Evolutionary conservation across 2,329 filamentous ascomycete species (phyloP).

Genomic region (Aspergillus eucalypticola): DNA sequence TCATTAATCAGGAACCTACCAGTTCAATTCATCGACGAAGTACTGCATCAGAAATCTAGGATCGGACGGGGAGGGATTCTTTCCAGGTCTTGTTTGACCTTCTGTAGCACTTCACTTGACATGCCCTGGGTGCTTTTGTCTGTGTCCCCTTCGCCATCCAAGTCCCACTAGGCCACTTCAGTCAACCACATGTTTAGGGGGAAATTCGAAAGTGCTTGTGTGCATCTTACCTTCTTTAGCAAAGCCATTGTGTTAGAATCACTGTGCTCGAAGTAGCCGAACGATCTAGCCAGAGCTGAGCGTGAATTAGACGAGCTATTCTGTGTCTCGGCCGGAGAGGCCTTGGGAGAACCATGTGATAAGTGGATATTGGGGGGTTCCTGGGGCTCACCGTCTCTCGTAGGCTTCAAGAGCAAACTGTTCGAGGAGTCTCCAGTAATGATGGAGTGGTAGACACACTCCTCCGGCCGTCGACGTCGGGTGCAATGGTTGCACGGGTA

Average conservation of each 20-base stretch:
- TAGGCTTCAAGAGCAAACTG: no score
- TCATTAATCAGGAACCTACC: no score
- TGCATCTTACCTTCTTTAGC: background rate
- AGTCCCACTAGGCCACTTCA: no score
- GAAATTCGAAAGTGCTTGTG: no score
- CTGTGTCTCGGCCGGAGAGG: background rate
- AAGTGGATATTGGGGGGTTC: background rate
- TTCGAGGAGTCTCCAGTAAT: no score
- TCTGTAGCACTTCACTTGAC: background rate
- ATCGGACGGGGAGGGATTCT: constrained; percentile 1
- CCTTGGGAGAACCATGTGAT: background rate
- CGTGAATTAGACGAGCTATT: background rate
- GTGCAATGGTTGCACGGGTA: constrained; percentile 14
- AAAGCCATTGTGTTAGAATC: constrained; percentile 9
- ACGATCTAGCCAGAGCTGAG: constrained; percentile 2
- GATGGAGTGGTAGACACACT: no score
- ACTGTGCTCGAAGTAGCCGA: constrained; percentile 16
- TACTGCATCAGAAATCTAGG: constrained; percentile 7
- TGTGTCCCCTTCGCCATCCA: no score
- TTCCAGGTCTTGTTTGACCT: background rate
- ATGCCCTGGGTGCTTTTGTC: background rate
- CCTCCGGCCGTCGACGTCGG: constrained; percentile 11
- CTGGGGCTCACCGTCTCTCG: no score
- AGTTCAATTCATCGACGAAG: constrained; percentile 10
- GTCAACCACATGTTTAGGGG: no score